Evolutionary conservation across 495 filamentous ascomycete genomes (phyloP), one percentile per base, ranked within the genome.

Genomic region (Aspergillus sparsus): DNA sequence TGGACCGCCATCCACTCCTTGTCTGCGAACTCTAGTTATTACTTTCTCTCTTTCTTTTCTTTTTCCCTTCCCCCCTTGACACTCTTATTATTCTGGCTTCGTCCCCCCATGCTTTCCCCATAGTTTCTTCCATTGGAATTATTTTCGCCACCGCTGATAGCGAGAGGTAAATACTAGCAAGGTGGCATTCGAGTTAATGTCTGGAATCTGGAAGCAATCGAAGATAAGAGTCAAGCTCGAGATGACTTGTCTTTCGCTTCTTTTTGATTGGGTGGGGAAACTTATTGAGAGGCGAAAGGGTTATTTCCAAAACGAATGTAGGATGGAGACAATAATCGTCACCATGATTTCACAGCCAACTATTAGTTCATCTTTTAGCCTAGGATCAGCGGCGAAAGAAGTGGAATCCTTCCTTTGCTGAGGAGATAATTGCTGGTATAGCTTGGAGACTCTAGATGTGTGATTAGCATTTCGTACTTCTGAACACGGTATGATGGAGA

Each of bases 121-220:
- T 16, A 47, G 15, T 27, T 27, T 27, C 44, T 10, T 47, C 44
- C 16, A 18, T 47, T 41, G 37, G 37, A 11, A 6, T 41, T 41
- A n/a, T 41, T 41, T 47, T 21, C 6, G n/a, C 9, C 44, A 21
- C 44, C 44, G 44, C 44, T 47, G 44, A n/a, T 47, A 47, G 44
- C 44, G 37, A 9, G 37, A n/a, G 37, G 37, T 41, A n/a, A 41
- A n/a, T 41, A 41, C 37, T n/a, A 41, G n/a, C 37, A 10, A 41
- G 3, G 7, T 41, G 42, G 7, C 27, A 49, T 39, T 56, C 34
- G 47, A 41, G 55, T 42, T 27, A 49, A 34, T 49, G 27, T 56
- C 44, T 42, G 42, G 44, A 37, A 55, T 32, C n/a, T 27, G 21
- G 21, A 1, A 1, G 21, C 21, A 27, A 27, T 27, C 3, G 21